A percentile compares a stretch with the other conserved stretches of the same genome.
Evolutionary conservation across 2,329 filamentous ascomycete genomes (phyloP).

Genomic region (Aplosporella prunicola): DNA sequence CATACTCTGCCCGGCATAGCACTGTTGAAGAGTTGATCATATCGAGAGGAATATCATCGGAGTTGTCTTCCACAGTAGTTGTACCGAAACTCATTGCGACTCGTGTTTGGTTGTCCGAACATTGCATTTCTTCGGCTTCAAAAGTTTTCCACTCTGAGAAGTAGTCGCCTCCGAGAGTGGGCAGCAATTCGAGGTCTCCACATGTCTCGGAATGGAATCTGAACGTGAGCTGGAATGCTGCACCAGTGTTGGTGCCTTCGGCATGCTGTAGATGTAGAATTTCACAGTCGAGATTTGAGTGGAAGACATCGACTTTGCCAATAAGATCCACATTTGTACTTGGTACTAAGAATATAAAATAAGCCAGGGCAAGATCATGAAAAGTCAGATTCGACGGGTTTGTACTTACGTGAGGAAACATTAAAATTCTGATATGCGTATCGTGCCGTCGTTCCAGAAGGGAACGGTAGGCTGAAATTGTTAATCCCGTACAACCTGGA

Average conservation of each 20-base stretch:
- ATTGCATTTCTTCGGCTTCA: too few species aligned
- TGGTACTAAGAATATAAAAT: neutral
- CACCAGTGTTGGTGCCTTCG: too few species aligned
- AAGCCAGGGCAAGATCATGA: neutral
- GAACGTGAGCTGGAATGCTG: too few species aligned
- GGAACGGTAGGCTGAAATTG: neutral
- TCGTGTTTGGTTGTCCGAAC: too few species aligned
- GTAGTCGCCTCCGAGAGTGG: too few species aligned
- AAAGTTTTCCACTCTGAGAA: too few species aligned
- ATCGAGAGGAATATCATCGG: neutral
- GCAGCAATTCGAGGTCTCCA: too few species aligned
- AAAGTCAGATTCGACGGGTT: too few species aligned
- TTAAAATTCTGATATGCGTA: slow-evolving; percentile 1
- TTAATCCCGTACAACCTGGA: neutral
- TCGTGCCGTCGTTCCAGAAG: neutral
- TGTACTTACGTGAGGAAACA: neutral
- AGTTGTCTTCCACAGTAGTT: too few species aligned
- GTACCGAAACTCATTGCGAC: too few species aligned
- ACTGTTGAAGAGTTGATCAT: neutral
- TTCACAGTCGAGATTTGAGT: neutral
- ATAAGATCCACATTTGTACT: neutral
- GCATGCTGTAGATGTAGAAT: neutral
- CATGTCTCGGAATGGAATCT: too few species aligned
- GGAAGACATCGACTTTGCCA: neutral
- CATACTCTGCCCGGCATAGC: neutral